Conservation (phyloP, 2,329 filamentous ascomycete species). For the Sclerotinia nivalis region DNA sequence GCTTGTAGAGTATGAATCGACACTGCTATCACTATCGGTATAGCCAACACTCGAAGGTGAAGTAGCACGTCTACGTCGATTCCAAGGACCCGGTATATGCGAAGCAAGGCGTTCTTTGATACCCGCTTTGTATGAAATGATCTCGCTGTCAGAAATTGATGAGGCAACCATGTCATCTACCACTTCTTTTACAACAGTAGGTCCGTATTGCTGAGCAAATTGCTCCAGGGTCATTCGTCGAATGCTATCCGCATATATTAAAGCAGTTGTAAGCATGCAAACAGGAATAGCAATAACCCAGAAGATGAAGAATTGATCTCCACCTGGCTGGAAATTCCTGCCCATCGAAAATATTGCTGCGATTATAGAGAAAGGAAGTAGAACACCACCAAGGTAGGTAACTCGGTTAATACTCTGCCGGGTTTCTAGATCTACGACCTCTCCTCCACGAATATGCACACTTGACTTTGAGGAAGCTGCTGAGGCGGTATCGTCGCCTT, state of each 20-base stretch:
- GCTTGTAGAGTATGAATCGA: not conserved
- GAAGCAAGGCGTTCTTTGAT: not conserved
- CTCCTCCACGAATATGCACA: constrained; percentile 4
- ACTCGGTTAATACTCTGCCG: constrained; percentile 18
- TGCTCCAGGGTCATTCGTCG: constrained; percentile 21
- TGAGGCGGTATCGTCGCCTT: not conserved
- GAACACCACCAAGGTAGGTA: constrained; percentile 13
- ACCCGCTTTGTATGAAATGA: not conserved
- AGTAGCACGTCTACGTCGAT: not conserved
- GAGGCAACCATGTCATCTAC: not conserved
- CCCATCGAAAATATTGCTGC: constrained; percentile 17
- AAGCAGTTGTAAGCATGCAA: constrained; percentile 7
- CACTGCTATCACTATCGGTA: not conserved
- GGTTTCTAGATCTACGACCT: constrained; percentile 13
- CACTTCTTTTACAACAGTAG: not conserved
- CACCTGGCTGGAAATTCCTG: not conserved
- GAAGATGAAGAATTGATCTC: constrained; percentile 18
- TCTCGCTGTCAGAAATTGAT: not conserved
- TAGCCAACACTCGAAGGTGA: not conserved
- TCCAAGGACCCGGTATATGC: not conserved
- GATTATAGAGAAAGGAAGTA: constrained; percentile 19
- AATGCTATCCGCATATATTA: constrained; percentile 22
- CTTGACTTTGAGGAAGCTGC: not conserved
- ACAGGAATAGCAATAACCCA: constrained; percentile 20
- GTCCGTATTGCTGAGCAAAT: not conserved